These are phyloP conservation scores for Xylariaceae sp. DNA, from an alignment of 2,329 filamentous ascomycete genomes.

Conservation along the genomic window DNA sequence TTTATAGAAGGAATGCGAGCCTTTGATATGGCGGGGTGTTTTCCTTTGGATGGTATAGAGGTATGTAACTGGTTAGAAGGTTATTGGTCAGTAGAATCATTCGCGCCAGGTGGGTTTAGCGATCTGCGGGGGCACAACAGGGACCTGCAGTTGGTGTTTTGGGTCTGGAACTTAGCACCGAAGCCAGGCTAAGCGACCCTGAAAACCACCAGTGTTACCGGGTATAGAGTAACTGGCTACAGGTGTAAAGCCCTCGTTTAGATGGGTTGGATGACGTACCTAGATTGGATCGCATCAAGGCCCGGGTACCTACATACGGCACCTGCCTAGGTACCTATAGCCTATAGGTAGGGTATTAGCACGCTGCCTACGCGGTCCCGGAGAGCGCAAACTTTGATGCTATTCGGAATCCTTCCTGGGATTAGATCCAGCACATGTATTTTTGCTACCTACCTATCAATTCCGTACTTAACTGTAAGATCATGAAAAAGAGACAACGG, in stretches of 20 bases:
- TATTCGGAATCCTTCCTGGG: not conserved
- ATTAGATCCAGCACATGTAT: too few relatives aligned
- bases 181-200: too few relatives aligned
- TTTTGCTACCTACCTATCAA: not conserved
- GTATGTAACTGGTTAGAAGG: too few relatives aligned
- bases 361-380: too few relatives aligned
- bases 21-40: not conserved
- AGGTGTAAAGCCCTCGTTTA: too few relatives aligned
- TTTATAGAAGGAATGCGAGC: not conserved
- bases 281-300: too few relatives aligned
- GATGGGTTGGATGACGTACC: too few relatives aligned
- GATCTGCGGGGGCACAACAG: conserved; percentile 1
- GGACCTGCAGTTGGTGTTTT: not conserved
- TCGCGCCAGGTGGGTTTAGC: not conserved
- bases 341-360: too few relatives aligned
- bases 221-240: too few relatives aligned
- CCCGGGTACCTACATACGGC: too few relatives aligned
- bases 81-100: not conserved
- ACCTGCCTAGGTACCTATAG: too few relatives aligned
- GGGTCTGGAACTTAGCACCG: not conserved
- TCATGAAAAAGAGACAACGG: not conserved
- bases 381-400: not conserved
- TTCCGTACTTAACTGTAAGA: not conserved
- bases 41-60: not conserved
- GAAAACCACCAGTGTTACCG: too few relatives aligned